Evolutionary conservation across 495 filamentous ascomycete genomes (phyloP), one percentile per base, ranked within the genome.

Genomic region (Talaromyces adpressus): DNA sequence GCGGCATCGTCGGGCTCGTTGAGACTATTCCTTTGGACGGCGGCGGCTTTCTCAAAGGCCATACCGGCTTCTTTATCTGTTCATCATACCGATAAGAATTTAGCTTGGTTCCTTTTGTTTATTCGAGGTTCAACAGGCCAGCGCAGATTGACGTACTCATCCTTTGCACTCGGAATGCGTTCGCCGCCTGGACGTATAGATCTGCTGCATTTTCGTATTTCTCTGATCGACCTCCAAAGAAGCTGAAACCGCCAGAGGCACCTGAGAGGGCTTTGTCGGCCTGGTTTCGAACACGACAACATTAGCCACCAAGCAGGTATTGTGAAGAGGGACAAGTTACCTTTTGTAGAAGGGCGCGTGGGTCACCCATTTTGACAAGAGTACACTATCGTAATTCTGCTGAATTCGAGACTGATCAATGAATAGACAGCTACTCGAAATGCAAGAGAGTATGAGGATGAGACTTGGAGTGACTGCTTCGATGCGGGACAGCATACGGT

Each of bases 1-100:
- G 93, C 92, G 32, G 89, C 90, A 71, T 97, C 92, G 71, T 94
- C 89, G 52, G 89, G 89, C 70, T 97, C 92, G 72, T 90, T 91
- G 51, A 96, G 82, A 63, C 91, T 85, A 57, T 87, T 81, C 6
- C 69, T 80, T 75, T 94, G 90, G 52, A 97, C 85, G 4, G 79
- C 67, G 22, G 92, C 92, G 12, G 91, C 91, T 65, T 87, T 85
- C 72, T 93, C 89, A 66, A 92, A 93, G 6, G 88, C 84, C 65
- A 84, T 78, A 12, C 91, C 92, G 23, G 92, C 91, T 80, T 94
- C 89, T 66, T 85, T 88, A 77, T 86, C 89, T 92, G 58, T 64
- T 36, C 39, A 41, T 53, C 5, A 45, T 18, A 59, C 0, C 52
- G 41, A 59, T 5, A 36, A 41, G 11, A 4, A 22, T 18, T 47